phyloP scores from a whole-genome alignment of 106 monocot genomes.

The Dendrobium catenatum region DNA sequence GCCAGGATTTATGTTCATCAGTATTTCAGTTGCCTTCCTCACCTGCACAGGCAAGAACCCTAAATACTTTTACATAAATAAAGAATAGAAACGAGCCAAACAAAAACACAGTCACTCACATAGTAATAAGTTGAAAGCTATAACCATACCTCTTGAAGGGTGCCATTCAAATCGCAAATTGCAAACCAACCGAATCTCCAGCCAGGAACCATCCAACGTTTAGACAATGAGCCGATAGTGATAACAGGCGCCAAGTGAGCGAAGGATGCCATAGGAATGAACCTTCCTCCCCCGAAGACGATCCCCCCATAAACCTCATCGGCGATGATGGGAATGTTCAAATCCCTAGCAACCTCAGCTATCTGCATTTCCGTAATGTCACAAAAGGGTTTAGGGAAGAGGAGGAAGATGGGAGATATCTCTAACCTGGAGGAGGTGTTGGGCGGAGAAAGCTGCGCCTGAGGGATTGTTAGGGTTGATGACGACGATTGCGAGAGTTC shows the following conservation, averaged over 20 bases:
- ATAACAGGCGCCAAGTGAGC: constrained; percentile 57
- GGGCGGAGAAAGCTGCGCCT: constrained; percentile 61
- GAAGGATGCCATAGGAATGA: constrained; percentile 67
- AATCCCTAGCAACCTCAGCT: constrained; percentile 65
- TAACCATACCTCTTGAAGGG: constrained; percentile 46
- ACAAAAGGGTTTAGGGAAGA: background rate
- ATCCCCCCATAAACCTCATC: constrained; percentile 92
- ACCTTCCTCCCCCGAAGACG: constrained; percentile 52
- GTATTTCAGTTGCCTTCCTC: constrained; percentile 54
- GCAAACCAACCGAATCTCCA: constrained; percentile 94
- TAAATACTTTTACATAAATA: background rate
- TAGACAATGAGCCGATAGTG: constrained; percentile 74
- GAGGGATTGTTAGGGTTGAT: constrained; percentile 96
- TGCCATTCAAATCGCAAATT: constrained; percentile 40
- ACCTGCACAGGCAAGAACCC: constrained; percentile 29
- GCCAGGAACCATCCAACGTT: constrained; percentile 87
- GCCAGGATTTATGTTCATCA: constrained; percentile 76
- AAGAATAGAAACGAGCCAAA: background rate
- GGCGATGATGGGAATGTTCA: constrained; percentile 65
- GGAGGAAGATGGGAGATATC: background rate
- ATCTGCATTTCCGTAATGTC: constrained; percentile 32
- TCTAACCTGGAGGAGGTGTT: constrained; percentile 58
- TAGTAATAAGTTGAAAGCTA: background rate
- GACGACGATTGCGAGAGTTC: constrained; percentile 58
- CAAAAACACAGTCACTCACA: no score